phyloP scores from a whole-genome alignment of 75 land plant genomes.

The Pseudotsuga menziesii region DNA sequence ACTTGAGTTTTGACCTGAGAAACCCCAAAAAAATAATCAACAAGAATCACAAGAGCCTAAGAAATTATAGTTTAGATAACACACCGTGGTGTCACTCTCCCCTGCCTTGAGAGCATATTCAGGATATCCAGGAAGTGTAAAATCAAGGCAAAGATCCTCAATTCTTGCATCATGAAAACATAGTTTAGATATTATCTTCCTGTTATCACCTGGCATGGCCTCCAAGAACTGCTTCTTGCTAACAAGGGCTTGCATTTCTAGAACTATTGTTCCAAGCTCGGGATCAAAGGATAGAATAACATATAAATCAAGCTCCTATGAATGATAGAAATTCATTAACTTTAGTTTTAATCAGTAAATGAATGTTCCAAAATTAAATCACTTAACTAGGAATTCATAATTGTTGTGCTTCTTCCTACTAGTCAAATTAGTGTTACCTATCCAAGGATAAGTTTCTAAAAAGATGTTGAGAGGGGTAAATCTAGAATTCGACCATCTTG shows the following conservation, averaged over 20 bases:
- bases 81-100: slow-evolving; percentile 10
- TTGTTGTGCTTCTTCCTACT: no score
- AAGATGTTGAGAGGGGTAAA: slow-evolving; percentile 66
- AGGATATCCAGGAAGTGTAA: slow-evolving; percentile 78
- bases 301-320: not conserved
- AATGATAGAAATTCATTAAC: no score
- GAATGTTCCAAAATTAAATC: no score
- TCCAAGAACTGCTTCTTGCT: slow-evolving; percentile 31
- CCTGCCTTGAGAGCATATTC: slow-evolving; percentile 45
- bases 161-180: slow-evolving; percentile 34
- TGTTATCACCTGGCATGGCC: slow-evolving; percentile 1
- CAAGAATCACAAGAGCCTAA: no score
- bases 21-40: no score
- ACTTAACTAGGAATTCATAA: no score
- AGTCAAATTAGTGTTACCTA: no score
- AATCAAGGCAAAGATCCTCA: slow-evolving; percentile 80
- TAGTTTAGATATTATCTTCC: slow-evolving; percentile 9
- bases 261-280: slow-evolving; percentile 48
- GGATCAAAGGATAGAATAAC: slow-evolving; percentile 77
- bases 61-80: no score
- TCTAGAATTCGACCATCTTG: slow-evolving; percentile 84
- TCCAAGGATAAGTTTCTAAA: slow-evolving; percentile 21
- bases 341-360: no score
- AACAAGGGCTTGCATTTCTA: slow-evolving; percentile 64
- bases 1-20: no score